phyloP scores from a whole-genome alignment of 2,329 filamentous ascomycete genomes.

The Arthrinium puccinioides region DNA sequence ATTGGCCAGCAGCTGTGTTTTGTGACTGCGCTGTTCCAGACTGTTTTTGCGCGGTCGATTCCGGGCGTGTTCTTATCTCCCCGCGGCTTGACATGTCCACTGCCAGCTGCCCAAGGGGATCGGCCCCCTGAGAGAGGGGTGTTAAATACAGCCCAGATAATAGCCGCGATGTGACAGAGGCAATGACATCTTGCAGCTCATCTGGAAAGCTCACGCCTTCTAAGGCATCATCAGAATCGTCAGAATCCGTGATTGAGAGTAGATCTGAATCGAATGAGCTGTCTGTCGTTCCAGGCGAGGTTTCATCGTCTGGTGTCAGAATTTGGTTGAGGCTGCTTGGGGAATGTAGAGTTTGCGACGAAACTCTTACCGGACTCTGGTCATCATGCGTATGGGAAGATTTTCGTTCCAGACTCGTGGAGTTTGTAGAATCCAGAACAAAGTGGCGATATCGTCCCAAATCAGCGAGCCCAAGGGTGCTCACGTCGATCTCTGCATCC shows the following conservation, averaged over 20 bases:
- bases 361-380: no score
- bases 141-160: no score
- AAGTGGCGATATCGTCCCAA: no score
- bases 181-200: background rate
- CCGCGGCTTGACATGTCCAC: background rate
- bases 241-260: background rate
- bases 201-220: background rate
- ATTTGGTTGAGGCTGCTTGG: no score
- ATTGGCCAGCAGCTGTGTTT: background rate
- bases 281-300: background rate
- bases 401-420: no score
- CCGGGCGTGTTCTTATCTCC: no score
- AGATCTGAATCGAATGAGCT: background rate
- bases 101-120: background rate
- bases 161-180: no score
- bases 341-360: no score
- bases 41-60: background rate
- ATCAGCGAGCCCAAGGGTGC: no score
- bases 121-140: background rate
- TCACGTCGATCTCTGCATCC: no score
- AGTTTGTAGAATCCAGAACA: no score
- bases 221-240: background rate
- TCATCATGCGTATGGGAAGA: no score
- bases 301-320: background rate
- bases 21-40: background rate